phyloP scores from a whole-genome alignment of 257 asterid species.

The Penstemon davidsonii region DNA sequence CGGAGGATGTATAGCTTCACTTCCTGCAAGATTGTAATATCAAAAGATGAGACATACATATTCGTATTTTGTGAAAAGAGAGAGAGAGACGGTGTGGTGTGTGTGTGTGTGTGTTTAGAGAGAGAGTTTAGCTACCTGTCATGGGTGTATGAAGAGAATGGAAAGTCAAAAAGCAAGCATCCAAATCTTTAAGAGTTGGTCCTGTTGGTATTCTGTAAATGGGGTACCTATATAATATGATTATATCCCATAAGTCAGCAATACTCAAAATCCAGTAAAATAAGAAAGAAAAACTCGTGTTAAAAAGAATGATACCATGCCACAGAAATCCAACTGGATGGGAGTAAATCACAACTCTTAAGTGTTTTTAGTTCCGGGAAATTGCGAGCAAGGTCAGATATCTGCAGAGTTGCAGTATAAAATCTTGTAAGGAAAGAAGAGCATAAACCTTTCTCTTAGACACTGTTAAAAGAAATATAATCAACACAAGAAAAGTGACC shows the following conservation, averaged over 20 bases:
- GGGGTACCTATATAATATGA: slow-evolving; percentile 70
- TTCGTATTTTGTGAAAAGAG: background rate
- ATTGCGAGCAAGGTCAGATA: slow-evolving; percentile 59
- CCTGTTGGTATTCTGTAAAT: slow-evolving; percentile 94
- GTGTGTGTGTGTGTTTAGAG: too few relatives aligned
- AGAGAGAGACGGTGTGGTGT: background rate
- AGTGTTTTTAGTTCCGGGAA: slow-evolving; percentile 76
- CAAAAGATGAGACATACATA: background rate
- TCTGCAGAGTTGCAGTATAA: slow-evolving; percentile 37
- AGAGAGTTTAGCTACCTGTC: slow-evolving; percentile 49
- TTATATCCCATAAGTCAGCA: slow-evolving; percentile 20
- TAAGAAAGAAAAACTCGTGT: background rate
- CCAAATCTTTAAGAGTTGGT: slow-evolving; percentile 79
- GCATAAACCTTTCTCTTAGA: background rate
- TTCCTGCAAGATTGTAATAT: slow-evolving; percentile 43
- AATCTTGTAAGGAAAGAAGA: slow-evolving; percentile 12
- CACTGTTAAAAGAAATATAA: background rate
- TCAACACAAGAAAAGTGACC: slow-evolving; percentile 28
- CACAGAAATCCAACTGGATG: slow-evolving; percentile 94
- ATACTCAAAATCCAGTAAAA: background rate
- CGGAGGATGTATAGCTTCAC: slow-evolving; percentile 49
- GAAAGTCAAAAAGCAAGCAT: slow-evolving; percentile 90
- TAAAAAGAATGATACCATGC: slow-evolving; percentile 62
- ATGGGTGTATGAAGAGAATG: slow-evolving; percentile 85
- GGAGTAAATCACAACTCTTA: slow-evolving; percentile 81